phyloP scores from a whole-genome alignment of 2,329 filamentous ascomycete species.

The Fusarium sp. region DNA sequence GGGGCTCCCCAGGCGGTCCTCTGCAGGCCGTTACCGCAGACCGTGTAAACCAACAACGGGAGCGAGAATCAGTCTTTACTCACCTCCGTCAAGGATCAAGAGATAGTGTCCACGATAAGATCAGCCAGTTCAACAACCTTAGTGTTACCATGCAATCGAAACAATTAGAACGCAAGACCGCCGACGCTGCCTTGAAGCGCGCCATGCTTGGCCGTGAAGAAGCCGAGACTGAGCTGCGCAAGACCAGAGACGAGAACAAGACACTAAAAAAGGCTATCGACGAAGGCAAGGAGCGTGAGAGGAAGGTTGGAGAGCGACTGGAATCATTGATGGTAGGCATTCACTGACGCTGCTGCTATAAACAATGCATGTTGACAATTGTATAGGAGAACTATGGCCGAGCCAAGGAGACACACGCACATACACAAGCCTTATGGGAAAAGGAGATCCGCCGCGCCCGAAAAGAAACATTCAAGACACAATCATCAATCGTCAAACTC shows the following conservation, averaged over 20 bases:
- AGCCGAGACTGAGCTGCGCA: constrained; percentile 74
- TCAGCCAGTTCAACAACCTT: constrained; percentile 78
- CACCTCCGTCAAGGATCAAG: constrained; percentile 56
- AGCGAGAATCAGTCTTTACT: constrained; percentile 52
- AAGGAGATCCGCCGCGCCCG: constrained; percentile 76
- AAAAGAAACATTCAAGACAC: constrained; percentile 81
- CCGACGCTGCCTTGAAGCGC: constrained; percentile 73
- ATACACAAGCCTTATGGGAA: constrained; percentile 76
- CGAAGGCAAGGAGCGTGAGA: constrained; percentile 73
- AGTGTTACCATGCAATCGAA: constrained; percentile 70
- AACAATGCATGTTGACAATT: constrained; percentile 23
- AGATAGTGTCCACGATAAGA: constrained; percentile 73
- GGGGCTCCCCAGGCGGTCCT: constrained; percentile 66
- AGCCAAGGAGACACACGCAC: constrained; percentile 75
- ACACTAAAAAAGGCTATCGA: constrained; percentile 68
- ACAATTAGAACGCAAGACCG: constrained; percentile 71
- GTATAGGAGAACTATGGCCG: constrained; percentile 76
- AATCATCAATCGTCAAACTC: constrained; percentile 75
- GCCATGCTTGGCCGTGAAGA: constrained; percentile 77
- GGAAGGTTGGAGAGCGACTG: constrained; percentile 72
- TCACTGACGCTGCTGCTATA: background rate
- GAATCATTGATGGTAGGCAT: constrained; percentile 74
- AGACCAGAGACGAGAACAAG: constrained; percentile 70
- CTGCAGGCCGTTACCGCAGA: constrained; percentile 72
- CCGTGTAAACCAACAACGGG: constrained; percentile 65